These are phyloP conservation scores for Chamaenerion angustifolium DNA, from an alignment of 345 rosid species.

Conservation along the genomic window DNA sequence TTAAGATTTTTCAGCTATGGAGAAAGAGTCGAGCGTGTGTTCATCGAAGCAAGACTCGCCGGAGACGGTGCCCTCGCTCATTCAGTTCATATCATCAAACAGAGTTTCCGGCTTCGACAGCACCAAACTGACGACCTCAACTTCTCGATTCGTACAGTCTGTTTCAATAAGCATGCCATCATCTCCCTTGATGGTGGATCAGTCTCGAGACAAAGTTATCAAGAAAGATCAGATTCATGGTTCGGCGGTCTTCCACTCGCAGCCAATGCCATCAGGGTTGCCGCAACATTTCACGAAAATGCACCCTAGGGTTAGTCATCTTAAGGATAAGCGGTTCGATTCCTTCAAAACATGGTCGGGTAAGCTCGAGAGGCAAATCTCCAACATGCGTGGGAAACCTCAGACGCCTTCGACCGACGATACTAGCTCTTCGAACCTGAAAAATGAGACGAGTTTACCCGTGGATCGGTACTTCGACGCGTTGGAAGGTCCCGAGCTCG, in stretches of 20 bases:
- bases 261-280: slow-evolving; percentile 45
- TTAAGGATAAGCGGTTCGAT: slow-evolving; percentile 52
- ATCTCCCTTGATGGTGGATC: slow-evolving; percentile 23
- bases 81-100: slow-evolving; percentile 30
- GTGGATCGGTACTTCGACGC: slow-evolving; percentile 78
- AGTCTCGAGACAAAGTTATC: slow-evolving; percentile 2
- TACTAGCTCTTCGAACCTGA: background rate
- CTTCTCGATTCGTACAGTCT: slow-evolving; percentile 24
- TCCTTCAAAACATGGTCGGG: slow-evolving; percentile 89
- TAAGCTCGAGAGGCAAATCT: slow-evolving; percentile 61
- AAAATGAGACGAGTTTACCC: slow-evolving; percentile 34
- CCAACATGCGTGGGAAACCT: slow-evolving; percentile 48
- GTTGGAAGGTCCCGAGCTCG: slow-evolving; percentile 78
- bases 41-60: slow-evolving; percentile 13
- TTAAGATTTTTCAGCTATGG: slow-evolving; percentile 14
- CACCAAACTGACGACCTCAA: slow-evolving; percentile 4
- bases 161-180: slow-evolving; percentile 60
- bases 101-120: slow-evolving; percentile 39
- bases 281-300: slow-evolving; percentile 2
- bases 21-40: slow-evolving; percentile 8
- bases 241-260: slow-evolving; percentile 25
- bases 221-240: no score
- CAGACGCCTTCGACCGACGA: slow-evolving; percentile 15
- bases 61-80: slow-evolving; percentile 28
- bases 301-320: slow-evolving; percentile 19